A percentile compares a stretch with the other conserved stretches of the same genome.
These are phyloP conservation scores for Arachnopeziza araneosa DNA, from an alignment of 2,329 filamentous ascomycete genomes.

Conservation along the genomic window DNA sequence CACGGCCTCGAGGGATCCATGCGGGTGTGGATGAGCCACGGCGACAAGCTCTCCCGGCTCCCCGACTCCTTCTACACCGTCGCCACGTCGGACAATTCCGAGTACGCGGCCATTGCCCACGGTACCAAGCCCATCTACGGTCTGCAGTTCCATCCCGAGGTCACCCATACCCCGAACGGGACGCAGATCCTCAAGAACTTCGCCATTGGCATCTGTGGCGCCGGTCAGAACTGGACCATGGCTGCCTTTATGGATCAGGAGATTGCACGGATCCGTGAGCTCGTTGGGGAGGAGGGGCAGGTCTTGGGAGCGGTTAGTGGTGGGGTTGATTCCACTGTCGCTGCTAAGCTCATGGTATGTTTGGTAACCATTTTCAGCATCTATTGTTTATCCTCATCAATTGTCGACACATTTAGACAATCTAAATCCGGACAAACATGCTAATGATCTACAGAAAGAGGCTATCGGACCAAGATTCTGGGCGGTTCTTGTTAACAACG, in stretches of 20 bases:
- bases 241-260: slow-evolving; percentile 74
- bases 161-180: slow-evolving; percentile 67
- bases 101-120: slow-evolving; percentile 76
- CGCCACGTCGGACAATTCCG: slow-evolving; percentile 69
- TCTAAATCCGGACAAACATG: background rate
- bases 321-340: slow-evolving; percentile 87
- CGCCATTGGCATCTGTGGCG: slow-evolving; percentile 73
- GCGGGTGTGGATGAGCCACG: slow-evolving; percentile 81
- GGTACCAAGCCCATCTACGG: slow-evolving; percentile 64
- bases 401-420: too few relatives aligned
- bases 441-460: slow-evolving; percentile 40
- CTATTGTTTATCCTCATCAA: too few relatives aligned
- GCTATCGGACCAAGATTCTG: slow-evolving; percentile 80
- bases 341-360: slow-evolving; percentile 60
- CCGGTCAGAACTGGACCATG: slow-evolving; percentile 79
- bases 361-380: too few relatives aligned
- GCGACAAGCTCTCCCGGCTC: slow-evolving; percentile 73
- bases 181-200: slow-evolving; percentile 76
- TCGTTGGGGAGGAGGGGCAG: slow-evolving; percentile 77
- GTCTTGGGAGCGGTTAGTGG: slow-evolving; percentile 75
- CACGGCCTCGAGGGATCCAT: slow-evolving; percentile 64
- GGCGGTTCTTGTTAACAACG: slow-evolving; percentile 81
- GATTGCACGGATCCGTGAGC: slow-evolving; percentile 69
- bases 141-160: slow-evolving; percentile 68
- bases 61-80: slow-evolving; percentile 69